Evolutionary conservation across 139 green algal species (phyloP), one percentile per base, ranked within the genome.

Genomic region (Penium margaritaceum): DNA sequence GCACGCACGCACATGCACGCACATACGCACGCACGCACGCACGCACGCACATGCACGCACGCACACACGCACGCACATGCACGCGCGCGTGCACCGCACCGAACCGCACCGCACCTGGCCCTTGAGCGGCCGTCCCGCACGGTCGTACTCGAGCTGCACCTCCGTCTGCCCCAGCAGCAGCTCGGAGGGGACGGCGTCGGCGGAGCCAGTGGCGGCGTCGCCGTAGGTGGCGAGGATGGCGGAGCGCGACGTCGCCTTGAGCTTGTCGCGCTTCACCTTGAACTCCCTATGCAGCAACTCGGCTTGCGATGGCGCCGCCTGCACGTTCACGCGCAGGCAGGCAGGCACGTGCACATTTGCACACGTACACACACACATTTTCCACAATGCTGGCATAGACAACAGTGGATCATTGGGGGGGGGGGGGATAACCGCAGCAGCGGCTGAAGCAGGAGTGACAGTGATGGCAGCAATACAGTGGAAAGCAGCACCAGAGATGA

Each of bases 61-160:
- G 41, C 12, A 12, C 41, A 9, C 9, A 51, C 9, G 9, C 9
- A 51, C 41, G 12, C 41, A 12, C 41, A 51, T 51, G 41, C 41
- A 51, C 41, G 41, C 41, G 41, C 41, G 12, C 9, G 41, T 51
- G 41, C 41, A 51, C 9, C 41, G 41, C 41, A 51, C 12, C 9
- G 9, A 12, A 24, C 27, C 15, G 29, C 24, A 24, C 60, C 64
- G 29, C 70, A 79, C 72, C 72, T 74, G 70, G 24, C 74, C 74
- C 46, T 80, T 87, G 12, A 87, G 46, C 29, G 86, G 57, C 4
- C 82, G 63, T n/a, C 86, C 87, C 9, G 75, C 55, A 2, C 87
- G 79, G 82, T 98, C 90, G 78, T 97, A 99, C 88, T 98, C 94
- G 3, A 96, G 89, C 70, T 96, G 96, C 21, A 76, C 72, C 77